Evolutionary conservation across 2,329 filamentous ascomycete species (phyloP).

Genomic region (Pseudocercospora vitis): DNA sequence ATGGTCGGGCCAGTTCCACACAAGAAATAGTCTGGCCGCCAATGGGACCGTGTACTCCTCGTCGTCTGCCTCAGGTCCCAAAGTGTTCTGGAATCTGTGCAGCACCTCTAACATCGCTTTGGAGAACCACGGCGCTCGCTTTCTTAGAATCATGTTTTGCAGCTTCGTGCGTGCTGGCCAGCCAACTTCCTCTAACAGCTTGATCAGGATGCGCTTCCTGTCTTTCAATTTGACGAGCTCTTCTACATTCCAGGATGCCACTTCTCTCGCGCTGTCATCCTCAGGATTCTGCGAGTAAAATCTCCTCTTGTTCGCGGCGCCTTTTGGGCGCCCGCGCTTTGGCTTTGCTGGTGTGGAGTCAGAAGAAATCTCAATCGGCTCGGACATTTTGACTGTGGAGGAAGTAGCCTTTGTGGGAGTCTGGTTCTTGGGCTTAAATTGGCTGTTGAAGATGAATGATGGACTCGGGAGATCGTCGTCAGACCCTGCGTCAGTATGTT

Average conservation of each 20-base stretch:
- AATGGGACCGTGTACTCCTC: conserved; percentile 8
- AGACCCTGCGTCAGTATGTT: background rate
- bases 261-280: conserved; percentile 14
- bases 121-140: background rate
- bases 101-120: background rate
- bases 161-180: conserved; percentile 11
- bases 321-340: conserved; percentile 1
- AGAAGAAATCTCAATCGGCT: conserved; percentile 24
- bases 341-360: conserved; percentile 17
- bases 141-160: background rate
- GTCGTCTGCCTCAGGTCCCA: background rate
- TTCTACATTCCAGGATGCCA: conserved; percentile 20
- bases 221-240: conserved; percentile 30
- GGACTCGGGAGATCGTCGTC: conserved; percentile 11
- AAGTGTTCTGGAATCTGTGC: too few relatives aligned
- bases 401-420: conserved; percentile 11
- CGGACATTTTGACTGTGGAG: background rate
- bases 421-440: background rate
- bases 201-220: conserved; percentile 47
- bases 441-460: background rate
- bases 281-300: conserved; percentile 12
- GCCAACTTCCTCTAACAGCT: conserved; percentile 39
- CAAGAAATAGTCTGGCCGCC: conserved; percentile 22
- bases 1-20: conserved; percentile 3
- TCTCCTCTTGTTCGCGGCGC: conserved; percentile 6